These are phyloP conservation scores for Mycena haematopus DNA, from an alignment of 768 basidiomycete genomes.

Conservation along the genomic window DNA sequence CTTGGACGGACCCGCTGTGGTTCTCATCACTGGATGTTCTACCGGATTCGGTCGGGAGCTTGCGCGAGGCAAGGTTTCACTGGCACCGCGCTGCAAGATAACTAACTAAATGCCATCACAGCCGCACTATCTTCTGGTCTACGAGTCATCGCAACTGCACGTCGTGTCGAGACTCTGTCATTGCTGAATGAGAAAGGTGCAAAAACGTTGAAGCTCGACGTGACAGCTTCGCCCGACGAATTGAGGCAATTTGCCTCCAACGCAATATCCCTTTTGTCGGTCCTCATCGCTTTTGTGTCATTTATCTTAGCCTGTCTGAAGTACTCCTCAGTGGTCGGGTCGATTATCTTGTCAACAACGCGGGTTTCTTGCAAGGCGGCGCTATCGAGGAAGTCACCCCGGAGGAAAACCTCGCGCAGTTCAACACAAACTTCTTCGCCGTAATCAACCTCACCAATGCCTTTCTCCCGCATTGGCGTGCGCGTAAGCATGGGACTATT, in stretches of 20 bases:
- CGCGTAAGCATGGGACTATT: slow-evolving; percentile 23
- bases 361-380: slow-evolving; percentile 33
- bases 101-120: background rate
- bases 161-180: slow-evolving; percentile 13
- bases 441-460: slow-evolving; percentile 35
- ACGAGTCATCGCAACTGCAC: slow-evolving; percentile 21
- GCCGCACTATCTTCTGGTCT: slow-evolving; percentile 9
- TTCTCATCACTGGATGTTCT: background rate
- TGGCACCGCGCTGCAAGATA: background rate
- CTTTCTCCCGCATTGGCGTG: slow-evolving; percentile 37
- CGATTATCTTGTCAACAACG: slow-evolving; percentile 38
- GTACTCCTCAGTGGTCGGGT: slow-evolving; percentile 25
- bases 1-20: background rate
- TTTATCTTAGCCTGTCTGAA: background rate
- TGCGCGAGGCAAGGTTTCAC: background rate
- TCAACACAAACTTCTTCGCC: slow-evolving; percentile 38
- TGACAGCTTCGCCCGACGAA: slow-evolving; percentile 8
- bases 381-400: slow-evolving; percentile 28
- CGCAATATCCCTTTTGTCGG: slow-evolving; percentile 3
- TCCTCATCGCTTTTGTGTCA: background rate
- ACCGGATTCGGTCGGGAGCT: slow-evolving; percentile 14
- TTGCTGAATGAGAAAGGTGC: slow-evolving; percentile 4
- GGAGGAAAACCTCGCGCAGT: slow-evolving; percentile 29
- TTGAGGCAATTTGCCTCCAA: slow-evolving; percentile 11
- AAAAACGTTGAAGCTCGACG: slow-evolving; percentile 19